Percentiles rank a stretch among this genome's conserved stretches.
Conservation (phyloP, 2,329 filamentous ascomycete species). For the Ophiostoma montium region DNA sequence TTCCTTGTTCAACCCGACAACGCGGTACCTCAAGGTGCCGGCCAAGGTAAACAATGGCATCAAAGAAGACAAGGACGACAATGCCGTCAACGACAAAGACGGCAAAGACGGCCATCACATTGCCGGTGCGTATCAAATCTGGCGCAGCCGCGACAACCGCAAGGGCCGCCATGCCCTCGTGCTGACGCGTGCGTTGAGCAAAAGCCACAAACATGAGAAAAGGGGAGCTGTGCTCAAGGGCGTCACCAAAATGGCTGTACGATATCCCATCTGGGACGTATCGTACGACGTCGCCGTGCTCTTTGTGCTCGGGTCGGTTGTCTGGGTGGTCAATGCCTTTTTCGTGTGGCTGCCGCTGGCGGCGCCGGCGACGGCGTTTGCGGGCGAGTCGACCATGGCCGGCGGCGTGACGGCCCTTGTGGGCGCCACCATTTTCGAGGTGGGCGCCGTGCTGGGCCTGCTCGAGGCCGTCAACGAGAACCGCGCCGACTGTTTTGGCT, state of each 20-base stretch:
- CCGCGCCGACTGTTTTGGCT: slow-evolving; percentile 51
- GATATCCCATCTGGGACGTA: slow-evolving; percentile 28
- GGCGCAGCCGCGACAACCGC: slow-evolving; percentile 29
- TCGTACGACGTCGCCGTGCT: slow-evolving; percentile 27
- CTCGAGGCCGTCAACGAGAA: slow-evolving; percentile 58
- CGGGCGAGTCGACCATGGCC: slow-evolving; percentile 34
- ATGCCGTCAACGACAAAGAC: background rate
- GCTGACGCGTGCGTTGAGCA: slow-evolving; percentile 13
- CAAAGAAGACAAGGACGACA: background rate
- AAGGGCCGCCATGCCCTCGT: slow-evolving; percentile 26
- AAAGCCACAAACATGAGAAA: too few relatives aligned
- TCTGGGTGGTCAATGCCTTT: slow-evolving; percentile 48
- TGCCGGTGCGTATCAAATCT: slow-evolving; percentile 21
- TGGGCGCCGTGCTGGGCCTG: slow-evolving; percentile 48
- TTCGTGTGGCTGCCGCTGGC: slow-evolving; percentile 48
- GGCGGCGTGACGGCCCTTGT: slow-evolving; percentile 51
- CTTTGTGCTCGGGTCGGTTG: slow-evolving; percentile 29
- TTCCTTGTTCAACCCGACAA: slow-evolving; percentile 14
- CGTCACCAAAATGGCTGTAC: slow-evolving; percentile 22
- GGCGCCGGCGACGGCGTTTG: slow-evolving; percentile 37
- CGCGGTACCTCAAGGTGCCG: slow-evolving; percentile 11
- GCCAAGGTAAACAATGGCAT: background rate
- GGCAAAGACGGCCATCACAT: slow-evolving; percentile 1
- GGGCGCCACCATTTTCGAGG: slow-evolving; percentile 53
- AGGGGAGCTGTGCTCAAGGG: slow-evolving; percentile 8